These are phyloP conservation scores for Talinum fruticosum DNA, from an alignment of 148 eudicot genomes.

Conservation along the genomic window DNA sequence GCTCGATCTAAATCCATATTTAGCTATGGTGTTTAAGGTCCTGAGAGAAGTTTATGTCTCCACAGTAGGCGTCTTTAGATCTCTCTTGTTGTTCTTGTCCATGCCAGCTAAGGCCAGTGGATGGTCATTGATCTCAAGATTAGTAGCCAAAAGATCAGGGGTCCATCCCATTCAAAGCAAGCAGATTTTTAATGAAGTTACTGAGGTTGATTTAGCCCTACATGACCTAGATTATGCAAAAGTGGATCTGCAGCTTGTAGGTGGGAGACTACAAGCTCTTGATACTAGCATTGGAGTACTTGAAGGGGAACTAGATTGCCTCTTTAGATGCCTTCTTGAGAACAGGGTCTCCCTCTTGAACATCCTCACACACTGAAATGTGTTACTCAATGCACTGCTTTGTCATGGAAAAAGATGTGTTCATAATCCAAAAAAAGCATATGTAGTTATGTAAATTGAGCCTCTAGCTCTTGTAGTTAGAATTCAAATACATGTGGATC, in stretches of 20 bases:
- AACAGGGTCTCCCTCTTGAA: conserved; percentile 46
- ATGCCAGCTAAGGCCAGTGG: conserved; percentile 25
- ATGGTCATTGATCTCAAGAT: conserved; percentile 38
- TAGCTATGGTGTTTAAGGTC: conserved; percentile 13
- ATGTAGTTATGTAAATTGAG: conserved; percentile 16
- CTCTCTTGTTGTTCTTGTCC: conserved; percentile 37
- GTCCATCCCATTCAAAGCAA: conserved; percentile 10
- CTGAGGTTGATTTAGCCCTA: conserved; percentile 34
- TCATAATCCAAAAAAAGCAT: conserved; percentile 5
- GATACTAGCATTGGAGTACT: conserved; percentile 24
- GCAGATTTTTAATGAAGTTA: conserved; percentile 30
- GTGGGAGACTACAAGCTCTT: conserved; percentile 27
- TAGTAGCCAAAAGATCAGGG: conserved; percentile 11
- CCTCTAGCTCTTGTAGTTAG: conserved; percentile 7
- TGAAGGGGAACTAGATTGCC: conserved; percentile 33
- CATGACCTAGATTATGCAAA: conserved; percentile 8
- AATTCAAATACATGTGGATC: neutral
- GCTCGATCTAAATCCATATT: conserved; percentile 18
- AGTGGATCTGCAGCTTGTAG: conserved; percentile 22
- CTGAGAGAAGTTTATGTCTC: conserved; percentile 26
- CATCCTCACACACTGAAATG: conserved; percentile 28
- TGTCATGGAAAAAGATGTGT: conserved; percentile 5
- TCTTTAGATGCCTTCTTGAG: conserved; percentile 35
- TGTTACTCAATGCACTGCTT: neutral
- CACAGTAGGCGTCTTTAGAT: conserved; percentile 24